phyloP scores from a whole-genome alignment of 345 rosid species.

The Bretschneidera sinensis region DNA sequence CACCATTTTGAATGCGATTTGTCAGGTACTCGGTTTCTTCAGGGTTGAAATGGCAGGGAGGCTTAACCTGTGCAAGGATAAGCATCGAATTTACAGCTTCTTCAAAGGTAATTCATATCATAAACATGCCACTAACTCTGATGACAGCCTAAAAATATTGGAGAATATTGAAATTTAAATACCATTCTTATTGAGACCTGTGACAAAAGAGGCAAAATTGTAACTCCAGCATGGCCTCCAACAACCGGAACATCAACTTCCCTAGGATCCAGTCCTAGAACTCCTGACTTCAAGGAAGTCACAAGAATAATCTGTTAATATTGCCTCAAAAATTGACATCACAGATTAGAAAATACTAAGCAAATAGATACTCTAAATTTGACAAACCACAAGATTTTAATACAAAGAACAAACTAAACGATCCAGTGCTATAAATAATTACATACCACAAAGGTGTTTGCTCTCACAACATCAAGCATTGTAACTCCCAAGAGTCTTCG shows the following conservation, averaged over 20 bases:
- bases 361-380: no score
- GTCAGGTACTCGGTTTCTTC: constrained; percentile 67
- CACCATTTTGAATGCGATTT: constrained; percentile 78
- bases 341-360: no score
- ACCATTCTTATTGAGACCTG: constrained; percentile 53
- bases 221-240: constrained; percentile 95
- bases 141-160: neutral
- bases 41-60: constrained; percentile 61
- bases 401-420: constrained; percentile 5
- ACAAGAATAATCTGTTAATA: neutral
- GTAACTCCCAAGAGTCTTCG: constrained; percentile 82
- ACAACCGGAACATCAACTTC: constrained; percentile 95
- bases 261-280: constrained; percentile 92
- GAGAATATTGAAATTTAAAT: neutral
- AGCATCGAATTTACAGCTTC: neutral
- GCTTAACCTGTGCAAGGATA: constrained; percentile 52
- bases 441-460: constrained; percentile 80
- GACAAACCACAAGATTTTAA: neutral
- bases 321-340: no score
- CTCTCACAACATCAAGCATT: constrained; percentile 81
- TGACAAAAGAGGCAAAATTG: constrained; percentile 90
- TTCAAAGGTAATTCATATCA: neutral
- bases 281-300: constrained; percentile 64
- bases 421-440: neutral
- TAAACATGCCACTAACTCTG: neutral